Percentiles rank a stretch among this genome's conserved stretches.
Conservation (phyloP, 2,329 filamentous ascomycete species). For the Fusarium torulosum region DNA sequence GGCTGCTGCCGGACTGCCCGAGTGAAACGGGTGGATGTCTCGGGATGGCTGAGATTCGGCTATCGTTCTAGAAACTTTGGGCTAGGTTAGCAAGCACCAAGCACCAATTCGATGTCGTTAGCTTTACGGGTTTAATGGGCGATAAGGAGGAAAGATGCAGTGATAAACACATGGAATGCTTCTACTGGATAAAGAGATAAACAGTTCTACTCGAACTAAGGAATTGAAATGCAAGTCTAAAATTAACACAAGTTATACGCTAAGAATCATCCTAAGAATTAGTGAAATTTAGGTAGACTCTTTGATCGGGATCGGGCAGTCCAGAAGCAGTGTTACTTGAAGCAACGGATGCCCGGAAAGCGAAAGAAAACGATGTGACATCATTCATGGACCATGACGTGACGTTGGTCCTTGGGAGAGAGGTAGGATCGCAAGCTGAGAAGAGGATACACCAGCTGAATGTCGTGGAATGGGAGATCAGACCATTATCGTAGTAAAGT, state of each 20-base stretch:
- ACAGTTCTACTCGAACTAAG: neutral
- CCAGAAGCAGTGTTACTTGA: constrained; percentile 11
- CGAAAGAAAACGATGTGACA: constrained; percentile 30
- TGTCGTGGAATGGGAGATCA: neutral
- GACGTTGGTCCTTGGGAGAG: constrained; percentile 13
- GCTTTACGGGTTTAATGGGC: neutral
- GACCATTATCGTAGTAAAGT: neutral
- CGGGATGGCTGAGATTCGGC: constrained; percentile 5
- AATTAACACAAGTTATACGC: too few relatives aligned
- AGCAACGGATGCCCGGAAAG: constrained; percentile 12
- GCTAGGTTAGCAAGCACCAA: constrained; percentile 7
- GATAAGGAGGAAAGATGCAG: neutral
- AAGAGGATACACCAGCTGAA: constrained; percentile 10
- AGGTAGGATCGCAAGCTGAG: constrained; percentile 13
- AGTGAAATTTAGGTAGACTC: too few relatives aligned
- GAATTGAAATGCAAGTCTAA: too few relatives aligned
- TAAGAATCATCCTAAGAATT: too few relatives aligned
- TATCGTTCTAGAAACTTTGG: constrained; percentile 20
- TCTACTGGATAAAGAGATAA: neutral
- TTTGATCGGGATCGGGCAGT: too few relatives aligned
- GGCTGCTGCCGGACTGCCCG: neutral
- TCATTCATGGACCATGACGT: constrained; percentile 33
- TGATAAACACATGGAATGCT: neutral
- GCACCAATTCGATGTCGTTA: neutral
- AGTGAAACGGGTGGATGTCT: constrained; percentile 5